phyloP scores from a whole-genome alignment of 495 filamentous ascomycete genomes.

The Polyplosphaeria fusca region DNA sequence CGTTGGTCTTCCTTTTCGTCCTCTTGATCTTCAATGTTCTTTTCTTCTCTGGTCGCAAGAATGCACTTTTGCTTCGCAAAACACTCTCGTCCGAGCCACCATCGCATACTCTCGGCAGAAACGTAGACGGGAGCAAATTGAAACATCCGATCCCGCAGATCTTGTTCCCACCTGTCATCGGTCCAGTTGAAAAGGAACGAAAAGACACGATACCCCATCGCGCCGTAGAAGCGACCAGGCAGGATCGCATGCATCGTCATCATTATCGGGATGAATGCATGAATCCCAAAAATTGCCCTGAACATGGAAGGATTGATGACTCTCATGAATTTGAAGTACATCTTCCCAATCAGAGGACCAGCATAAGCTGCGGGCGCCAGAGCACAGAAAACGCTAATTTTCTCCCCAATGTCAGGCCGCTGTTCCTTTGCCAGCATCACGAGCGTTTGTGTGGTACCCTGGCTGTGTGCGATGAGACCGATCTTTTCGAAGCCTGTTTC shows the following conservation, averaged over 20 bases:
- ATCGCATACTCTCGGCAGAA: slow-evolving; percentile 84
- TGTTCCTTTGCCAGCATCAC: slow-evolving; percentile 90
- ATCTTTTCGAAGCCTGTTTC: slow-evolving; percentile 83
- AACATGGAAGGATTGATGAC: slow-evolving; percentile 73
- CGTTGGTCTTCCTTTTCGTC: slow-evolving; percentile 50
- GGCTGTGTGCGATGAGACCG: slow-evolving; percentile 81
- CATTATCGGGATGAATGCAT: slow-evolving; percentile 95
- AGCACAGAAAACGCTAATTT: slow-evolving; percentile 87
- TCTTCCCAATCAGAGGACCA: slow-evolving; percentile 77
- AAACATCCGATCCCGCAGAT: slow-evolving; percentile 77
- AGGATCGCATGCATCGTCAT: slow-evolving; percentile 72
- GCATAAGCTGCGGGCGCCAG: slow-evolving; percentile 91
- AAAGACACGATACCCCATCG: slow-evolving; percentile 85
- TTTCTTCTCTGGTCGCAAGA: slow-evolving; percentile 69
- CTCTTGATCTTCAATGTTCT: slow-evolving; percentile 55
- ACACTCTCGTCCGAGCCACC: slow-evolving; percentile 91
- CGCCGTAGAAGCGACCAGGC: slow-evolving; percentile 69
- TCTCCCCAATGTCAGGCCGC: slow-evolving; percentile 78
- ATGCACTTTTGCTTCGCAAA: slow-evolving; percentile 93
- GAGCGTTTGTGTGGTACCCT: slow-evolving; percentile 88
- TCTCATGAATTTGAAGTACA: slow-evolving; percentile 91
- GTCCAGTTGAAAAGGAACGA: slow-evolving; percentile 88
- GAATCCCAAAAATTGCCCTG: slow-evolving; percentile 82
- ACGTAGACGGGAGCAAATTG: slow-evolving; percentile 91
- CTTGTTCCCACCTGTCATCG: slow-evolving; percentile 81